phyloP scores from a whole-genome alignment of 208 protist genomes.

The Leishmania guyanensis region DNA sequence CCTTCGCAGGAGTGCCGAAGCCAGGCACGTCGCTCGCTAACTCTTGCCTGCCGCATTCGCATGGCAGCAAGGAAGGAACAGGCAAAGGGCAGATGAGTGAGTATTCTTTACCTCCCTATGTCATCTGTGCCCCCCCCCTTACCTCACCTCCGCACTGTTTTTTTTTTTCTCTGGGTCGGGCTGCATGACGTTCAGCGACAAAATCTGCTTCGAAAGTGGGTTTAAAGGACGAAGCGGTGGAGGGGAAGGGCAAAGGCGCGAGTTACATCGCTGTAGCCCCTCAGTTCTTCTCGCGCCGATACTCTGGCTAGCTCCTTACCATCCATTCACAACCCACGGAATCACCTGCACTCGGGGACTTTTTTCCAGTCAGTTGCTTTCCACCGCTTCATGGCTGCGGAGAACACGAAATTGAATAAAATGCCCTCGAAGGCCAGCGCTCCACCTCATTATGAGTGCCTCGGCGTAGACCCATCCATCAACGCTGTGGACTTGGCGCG shows the following conservation, averaged over 20 bases:
- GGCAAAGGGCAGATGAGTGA: background rate
- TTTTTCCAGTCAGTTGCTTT: background rate
- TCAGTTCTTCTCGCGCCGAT: background rate
- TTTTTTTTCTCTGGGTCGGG: constrained; percentile 3
- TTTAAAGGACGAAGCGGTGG: background rate
- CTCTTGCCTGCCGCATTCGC: background rate
- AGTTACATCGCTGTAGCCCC: background rate
- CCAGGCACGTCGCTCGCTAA: background rate
- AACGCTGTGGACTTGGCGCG: constrained; percentile 54
- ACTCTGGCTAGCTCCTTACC: background rate
- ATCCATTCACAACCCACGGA: background rate
- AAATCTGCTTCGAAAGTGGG: background rate
- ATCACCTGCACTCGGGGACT: background rate
- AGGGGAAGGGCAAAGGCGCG: background rate
- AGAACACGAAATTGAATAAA: background rate
- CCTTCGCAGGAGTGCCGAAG: background rate
- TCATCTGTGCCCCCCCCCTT: no score
- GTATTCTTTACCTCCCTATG: no score
- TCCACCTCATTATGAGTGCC: constrained; percentile 60
- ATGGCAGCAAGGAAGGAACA: background rate
- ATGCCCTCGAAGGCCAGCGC: constrained; percentile 15
- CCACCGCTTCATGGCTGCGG: background rate
- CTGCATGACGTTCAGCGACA: background rate
- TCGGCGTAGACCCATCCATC: constrained; percentile 67
- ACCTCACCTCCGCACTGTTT: background rate